These are phyloP conservation scores for Primulina huaijiensis DNA, from an alignment of 257 asterid species.

Conservation along the genomic window DNA sequence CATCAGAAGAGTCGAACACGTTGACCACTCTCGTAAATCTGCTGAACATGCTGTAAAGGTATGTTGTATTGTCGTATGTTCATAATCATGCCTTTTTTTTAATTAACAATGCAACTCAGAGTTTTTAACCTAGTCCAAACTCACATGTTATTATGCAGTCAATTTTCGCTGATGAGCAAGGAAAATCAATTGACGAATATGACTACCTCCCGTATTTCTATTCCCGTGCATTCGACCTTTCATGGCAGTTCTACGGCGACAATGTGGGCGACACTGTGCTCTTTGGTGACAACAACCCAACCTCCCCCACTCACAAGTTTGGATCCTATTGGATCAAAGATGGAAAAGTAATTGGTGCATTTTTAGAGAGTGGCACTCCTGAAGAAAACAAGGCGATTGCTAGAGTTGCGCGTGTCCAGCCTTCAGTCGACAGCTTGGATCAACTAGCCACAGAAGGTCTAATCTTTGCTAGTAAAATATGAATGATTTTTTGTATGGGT, in stretches of 20 bases:
- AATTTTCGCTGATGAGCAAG: constrained; percentile 63
- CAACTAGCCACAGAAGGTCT: constrained; percentile 65
- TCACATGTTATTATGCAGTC: constrained; percentile 46
- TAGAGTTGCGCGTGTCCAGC: constrained; percentile 76
- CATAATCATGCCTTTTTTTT: background rate
- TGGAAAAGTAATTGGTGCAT: constrained; percentile 77
- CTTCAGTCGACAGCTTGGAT: constrained; percentile 54
- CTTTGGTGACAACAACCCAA: constrained; percentile 71
- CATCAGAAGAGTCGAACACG: constrained; percentile 83
- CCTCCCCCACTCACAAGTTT: constrained; percentile 71
- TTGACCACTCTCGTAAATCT: constrained; percentile 92
- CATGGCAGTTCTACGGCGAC: constrained; percentile 95
- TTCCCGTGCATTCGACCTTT: constrained; percentile 79
- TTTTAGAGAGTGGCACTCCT: constrained; percentile 82
- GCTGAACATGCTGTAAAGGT: constrained; percentile 99
- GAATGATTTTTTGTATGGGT: constrained; percentile 15
- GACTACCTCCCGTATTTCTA: constrained; percentile 90
- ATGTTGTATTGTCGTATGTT: constrained; percentile 7
- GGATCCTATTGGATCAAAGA: constrained; percentile 89
- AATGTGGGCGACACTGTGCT: constrained; percentile 70
- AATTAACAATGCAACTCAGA: too few relatives aligned
- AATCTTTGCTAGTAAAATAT: constrained; percentile 65
- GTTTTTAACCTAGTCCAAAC: background rate
- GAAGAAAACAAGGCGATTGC: constrained; percentile 88
- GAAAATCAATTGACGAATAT: constrained; percentile 59